phyloP scores from a whole-genome alignment of 1,139 yeast genomes.

The Nakaseomyces sp. region DNA sequence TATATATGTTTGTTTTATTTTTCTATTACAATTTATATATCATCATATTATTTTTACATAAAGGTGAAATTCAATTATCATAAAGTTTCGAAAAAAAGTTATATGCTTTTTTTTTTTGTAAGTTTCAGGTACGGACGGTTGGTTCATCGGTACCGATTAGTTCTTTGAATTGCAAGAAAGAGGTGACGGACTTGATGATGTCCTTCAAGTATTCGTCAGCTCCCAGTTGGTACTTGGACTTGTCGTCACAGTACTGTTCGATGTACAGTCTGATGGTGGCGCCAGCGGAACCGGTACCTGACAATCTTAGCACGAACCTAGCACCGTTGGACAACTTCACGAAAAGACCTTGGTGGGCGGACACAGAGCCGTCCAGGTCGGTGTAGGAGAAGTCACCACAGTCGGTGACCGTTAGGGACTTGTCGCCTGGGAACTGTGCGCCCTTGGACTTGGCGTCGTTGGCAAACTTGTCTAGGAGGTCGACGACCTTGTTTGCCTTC shows the following conservation, averaged over 20 bases:
- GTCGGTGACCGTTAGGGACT: slow-evolving; percentile 49
- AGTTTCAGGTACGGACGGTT: slow-evolving; percentile 79
- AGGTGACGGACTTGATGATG: slow-evolving; percentile 56
- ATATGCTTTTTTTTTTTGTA: no score
- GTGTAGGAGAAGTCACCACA: slow-evolving; percentile 89
- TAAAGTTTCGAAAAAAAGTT: no score
- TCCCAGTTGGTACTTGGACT: slow-evolving; percentile 38
- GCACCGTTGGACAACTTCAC: slow-evolving; percentile 76
- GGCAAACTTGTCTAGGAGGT: slow-evolving; percentile 44
- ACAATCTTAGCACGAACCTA: slow-evolving; percentile 80
- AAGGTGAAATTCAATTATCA: no score
- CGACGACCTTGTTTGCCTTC: slow-evolving; percentile 66
- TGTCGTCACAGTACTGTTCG: slow-evolving; percentile 70
- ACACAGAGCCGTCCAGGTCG: slow-evolving; percentile 88
- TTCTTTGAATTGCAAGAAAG: slow-evolving; percentile 63
- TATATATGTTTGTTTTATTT: no score
- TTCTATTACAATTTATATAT: no score
- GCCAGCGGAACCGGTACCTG: slow-evolving; percentile 98
- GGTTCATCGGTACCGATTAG: slow-evolving; percentile 79
- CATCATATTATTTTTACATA: no score
- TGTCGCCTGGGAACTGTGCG: slow-evolving; percentile 33
- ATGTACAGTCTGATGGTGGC: slow-evolving; percentile 92
- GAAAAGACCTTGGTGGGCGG: slow-evolving; percentile 84
- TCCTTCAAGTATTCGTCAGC: slow-evolving; percentile 65
- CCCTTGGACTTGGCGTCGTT: slow-evolving; percentile 39